phyloP scores from a whole-genome alignment of 2,329 filamentous ascomycete genomes.

The Davidsoniella australis region DNA sequence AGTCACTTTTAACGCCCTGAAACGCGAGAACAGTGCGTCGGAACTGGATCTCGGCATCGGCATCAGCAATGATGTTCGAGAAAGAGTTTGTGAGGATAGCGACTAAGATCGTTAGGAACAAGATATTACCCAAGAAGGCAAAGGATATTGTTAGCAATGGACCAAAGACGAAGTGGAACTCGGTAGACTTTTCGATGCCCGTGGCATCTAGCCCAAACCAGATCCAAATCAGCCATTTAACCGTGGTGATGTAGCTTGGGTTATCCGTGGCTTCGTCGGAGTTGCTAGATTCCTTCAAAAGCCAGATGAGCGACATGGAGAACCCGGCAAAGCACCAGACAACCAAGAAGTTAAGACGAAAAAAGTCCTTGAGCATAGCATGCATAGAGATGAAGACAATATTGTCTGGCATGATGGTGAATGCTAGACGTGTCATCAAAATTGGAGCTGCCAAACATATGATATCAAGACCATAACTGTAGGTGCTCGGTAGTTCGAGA shows the following conservation, averaged over 20 bases:
- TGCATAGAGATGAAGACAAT: slow-evolving; percentile 58
- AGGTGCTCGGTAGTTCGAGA: slow-evolving; percentile 23
- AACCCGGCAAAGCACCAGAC: slow-evolving; percentile 57
- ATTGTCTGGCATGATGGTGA: slow-evolving; percentile 58
- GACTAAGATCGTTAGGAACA: slow-evolving; percentile 58
- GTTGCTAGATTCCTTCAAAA: slow-evolving; percentile 21
- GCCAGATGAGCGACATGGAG: slow-evolving; percentile 51
- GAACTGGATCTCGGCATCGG: slow-evolving; percentile 54
- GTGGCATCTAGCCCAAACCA: slow-evolving; percentile 60
- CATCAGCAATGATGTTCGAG: slow-evolving; percentile 50
- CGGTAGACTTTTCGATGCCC: slow-evolving; percentile 31
- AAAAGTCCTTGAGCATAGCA: slow-evolving; percentile 60
- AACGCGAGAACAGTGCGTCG: slow-evolving; percentile 55
- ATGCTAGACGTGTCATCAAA: slow-evolving; percentile 52
- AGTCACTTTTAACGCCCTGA: slow-evolving; percentile 56
- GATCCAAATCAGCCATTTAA: slow-evolving; percentile 65
- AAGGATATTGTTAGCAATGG: slow-evolving; percentile 55
- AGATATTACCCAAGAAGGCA: slow-evolving; percentile 56
- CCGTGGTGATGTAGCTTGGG: slow-evolving; percentile 35
- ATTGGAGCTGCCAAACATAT: slow-evolving; percentile 51
- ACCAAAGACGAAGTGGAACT: slow-evolving; percentile 50
- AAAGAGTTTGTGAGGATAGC: slow-evolving; percentile 60
- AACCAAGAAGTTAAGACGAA: slow-evolving; percentile 46
- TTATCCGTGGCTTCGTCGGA: slow-evolving; percentile 16
- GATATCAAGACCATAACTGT: slow-evolving; percentile 43